phyloP scores from a whole-genome alignment of 148 eudicot species.

The Simmondsia chinensis region DNA sequence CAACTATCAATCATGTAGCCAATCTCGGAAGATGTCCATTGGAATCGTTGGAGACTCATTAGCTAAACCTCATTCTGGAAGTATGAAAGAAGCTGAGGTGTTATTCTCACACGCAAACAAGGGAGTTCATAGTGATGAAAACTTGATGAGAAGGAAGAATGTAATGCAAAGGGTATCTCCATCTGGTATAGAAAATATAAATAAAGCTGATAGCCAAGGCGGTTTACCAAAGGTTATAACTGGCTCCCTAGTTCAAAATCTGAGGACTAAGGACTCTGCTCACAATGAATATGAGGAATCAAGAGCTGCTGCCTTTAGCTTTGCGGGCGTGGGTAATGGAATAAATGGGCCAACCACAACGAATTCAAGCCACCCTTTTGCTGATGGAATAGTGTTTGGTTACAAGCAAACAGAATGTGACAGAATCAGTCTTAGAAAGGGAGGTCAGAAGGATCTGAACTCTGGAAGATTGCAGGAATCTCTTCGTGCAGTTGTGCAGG shows the following conservation, averaged over 20 bases:
- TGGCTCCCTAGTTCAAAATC: constrained; percentile 10
- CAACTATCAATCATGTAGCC: constrained; percentile 42
- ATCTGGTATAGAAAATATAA: no score
- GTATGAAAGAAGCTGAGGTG: no score
- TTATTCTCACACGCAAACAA: no score
- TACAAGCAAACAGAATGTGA: constrained; percentile 20
- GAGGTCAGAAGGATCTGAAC: constrained; percentile 16
- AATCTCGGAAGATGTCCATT: constrained; percentile 74
- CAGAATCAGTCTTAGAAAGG: constrained; percentile 7
- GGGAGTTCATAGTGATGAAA: no score
- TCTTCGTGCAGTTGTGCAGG: constrained; percentile 20
- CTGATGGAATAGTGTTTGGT: constrained; percentile 16
- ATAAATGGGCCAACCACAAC: constrained; percentile 9
- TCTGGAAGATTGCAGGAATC: constrained; percentile 15
- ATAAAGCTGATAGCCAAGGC: constrained; percentile 22
- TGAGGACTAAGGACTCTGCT: constrained; percentile 12
- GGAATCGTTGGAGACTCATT: constrained; percentile 45
- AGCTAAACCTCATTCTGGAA: constrained; percentile 12
- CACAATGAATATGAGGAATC: constrained; percentile 16
- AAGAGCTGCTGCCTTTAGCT: constrained; percentile 9
- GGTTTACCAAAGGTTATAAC: constrained; percentile 36
- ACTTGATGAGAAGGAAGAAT: no score
- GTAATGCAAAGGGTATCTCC: no score
- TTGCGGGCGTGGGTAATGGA: constrained; percentile 7
- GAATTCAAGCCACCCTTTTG: constrained; percentile 11